Evolutionary conservation across 2,329 filamentous ascomycete species (phyloP).

Genomic region (Amylocarpus encephaloides): DNA sequence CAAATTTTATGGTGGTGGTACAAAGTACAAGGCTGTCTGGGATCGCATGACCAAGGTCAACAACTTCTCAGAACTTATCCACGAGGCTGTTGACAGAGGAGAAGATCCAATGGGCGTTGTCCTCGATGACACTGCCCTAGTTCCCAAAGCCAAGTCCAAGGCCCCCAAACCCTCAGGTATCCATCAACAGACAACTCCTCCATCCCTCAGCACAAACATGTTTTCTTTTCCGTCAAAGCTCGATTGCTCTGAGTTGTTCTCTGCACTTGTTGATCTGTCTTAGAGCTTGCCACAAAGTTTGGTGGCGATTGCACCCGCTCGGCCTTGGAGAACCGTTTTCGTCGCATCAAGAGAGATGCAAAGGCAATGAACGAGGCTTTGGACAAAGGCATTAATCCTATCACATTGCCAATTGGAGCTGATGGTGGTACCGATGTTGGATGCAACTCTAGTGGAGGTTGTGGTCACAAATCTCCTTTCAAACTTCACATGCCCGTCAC

Average conservation of each 20-base stretch:
- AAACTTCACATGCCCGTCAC: too few relatives aligned
- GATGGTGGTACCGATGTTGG: slow-evolving; percentile 5
- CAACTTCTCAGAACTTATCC: slow-evolving; percentile 13
- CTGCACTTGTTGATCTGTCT: slow-evolving; percentile 17
- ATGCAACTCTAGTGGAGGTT: slow-evolving; percentile 5
- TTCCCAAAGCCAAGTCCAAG: slow-evolving; percentile 9
- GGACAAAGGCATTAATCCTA: slow-evolving; percentile 31
- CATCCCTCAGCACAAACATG: slow-evolving; percentile 5
- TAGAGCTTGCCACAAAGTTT: slow-evolving; percentile 22
- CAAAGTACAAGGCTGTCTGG: slow-evolving; percentile 21
- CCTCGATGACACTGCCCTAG: slow-evolving; percentile 5
- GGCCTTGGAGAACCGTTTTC: slow-evolving; percentile 35
- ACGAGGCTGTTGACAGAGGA: slow-evolving; percentile 19
- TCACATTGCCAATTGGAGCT: slow-evolving; percentile 26
- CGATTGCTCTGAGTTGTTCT: slow-evolving; percentile 1
- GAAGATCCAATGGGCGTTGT: slow-evolving; percentile 18
- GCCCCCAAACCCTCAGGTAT: slow-evolving; percentile 9
- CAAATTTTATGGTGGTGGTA: slow-evolving; percentile 19
- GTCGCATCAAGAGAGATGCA: slow-evolving; percentile 35
- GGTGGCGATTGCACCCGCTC: slow-evolving; percentile 32
- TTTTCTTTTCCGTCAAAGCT: neutral
- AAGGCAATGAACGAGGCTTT: slow-evolving; percentile 32
- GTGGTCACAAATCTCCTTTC: slow-evolving; percentile 6
- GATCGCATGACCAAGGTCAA: slow-evolving; percentile 18
- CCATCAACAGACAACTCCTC: neutral